phyloP scores from a whole-genome alignment of 2,329 filamentous ascomycete species.

The Exophiala sp. region DNA sequence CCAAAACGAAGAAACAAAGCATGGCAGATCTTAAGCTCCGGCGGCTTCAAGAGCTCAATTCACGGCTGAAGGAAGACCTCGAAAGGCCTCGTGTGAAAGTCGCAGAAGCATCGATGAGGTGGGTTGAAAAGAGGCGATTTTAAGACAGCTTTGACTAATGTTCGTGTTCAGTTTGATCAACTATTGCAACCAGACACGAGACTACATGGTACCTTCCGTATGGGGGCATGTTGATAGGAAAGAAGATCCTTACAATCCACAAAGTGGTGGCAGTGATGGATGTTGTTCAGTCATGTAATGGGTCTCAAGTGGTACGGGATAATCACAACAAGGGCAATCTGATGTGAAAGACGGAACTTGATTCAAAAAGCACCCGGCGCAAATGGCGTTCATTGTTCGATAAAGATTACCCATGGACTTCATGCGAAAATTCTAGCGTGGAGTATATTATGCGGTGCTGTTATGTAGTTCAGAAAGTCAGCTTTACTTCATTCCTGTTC shows the following conservation, averaged over 20 bases:
- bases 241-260: conserved; percentile 97
- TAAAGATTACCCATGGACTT: no score
- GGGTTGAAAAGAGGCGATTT: conserved; percentile 35
- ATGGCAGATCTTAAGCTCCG: conserved; percentile 98
- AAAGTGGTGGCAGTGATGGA: conserved; percentile 69
- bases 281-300: conserved; percentile 93
- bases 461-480: no score
- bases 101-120: conserved; percentile 87
- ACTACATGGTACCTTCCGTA: conserved; percentile 97
- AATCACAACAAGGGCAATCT: no score
- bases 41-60: conserved; percentile 93
- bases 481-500: no score
- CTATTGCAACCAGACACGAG: conserved; percentile 95
- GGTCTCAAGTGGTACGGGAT: background rate
- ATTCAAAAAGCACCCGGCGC: no score
- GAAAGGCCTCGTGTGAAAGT: conserved; percentile 94
- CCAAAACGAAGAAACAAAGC: conserved; percentile 92
- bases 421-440: no score
- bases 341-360: no score
- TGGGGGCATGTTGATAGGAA: conserved; percentile 93
- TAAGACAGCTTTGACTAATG: conserved; percentile 1
- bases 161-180: conserved; percentile 72
- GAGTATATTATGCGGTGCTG: no score
- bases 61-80: conserved; percentile 89
- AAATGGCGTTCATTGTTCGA: no score